Conservation (phyloP, 2,329 filamentous ascomycete genomes). For the Neopestalotiopsis rosae region DNA sequence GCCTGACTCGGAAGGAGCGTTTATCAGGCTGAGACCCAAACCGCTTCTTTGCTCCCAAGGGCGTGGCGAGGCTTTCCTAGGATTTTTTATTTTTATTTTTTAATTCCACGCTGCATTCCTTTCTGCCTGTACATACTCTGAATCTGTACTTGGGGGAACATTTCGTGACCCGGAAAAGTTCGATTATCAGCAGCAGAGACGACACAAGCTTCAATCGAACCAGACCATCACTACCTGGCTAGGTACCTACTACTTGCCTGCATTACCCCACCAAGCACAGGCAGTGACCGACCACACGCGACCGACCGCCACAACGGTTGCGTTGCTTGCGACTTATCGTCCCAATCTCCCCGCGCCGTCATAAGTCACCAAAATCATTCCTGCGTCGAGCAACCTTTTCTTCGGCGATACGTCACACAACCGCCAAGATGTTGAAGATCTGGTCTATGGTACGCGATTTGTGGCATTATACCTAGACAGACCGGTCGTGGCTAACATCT, state of each 20-base stretch:
- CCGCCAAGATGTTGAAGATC: conserved; percentile 91
- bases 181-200: no score
- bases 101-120: not conserved
- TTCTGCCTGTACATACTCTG: no score
- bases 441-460: conserved; percentile 85
- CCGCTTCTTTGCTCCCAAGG: not conserved
- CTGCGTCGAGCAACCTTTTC: not conserved
- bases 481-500: conserved; percentile 27
- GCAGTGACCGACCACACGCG: not conserved
- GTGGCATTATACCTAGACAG: not conserved
- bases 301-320: not conserved
- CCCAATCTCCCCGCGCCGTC: conserved; percentile 10
- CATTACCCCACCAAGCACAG: not conserved
- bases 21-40: conserved; percentile 7
- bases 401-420: conserved; percentile 8
- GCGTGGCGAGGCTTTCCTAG: conserved; percentile 1
- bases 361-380: conserved; percentile 2
- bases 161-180: no score
- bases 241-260: not conserved
- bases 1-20: conserved; percentile 2
- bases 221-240: not conserved
- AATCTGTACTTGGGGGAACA: no score
- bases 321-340: not conserved
- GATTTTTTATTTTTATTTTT: not conserved
- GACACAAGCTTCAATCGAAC: no score